Base-by-base conservation (phyloP, 371 early-diverging fungal species). In the Chytridiales sp. region DNA sequence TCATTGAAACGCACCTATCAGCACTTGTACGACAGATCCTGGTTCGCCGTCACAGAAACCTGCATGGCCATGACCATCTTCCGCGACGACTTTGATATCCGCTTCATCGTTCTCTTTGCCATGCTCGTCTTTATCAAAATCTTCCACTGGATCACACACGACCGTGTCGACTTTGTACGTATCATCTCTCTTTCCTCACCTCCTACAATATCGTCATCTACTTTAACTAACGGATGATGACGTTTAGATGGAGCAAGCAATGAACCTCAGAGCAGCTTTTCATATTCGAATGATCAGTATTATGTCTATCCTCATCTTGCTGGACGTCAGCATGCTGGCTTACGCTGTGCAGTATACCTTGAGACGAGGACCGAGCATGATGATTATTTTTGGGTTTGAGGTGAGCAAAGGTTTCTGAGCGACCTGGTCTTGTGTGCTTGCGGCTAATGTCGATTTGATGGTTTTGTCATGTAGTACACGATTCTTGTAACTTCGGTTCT, bases 361-460 rank as follows among this genome's bases (percentile, higher is more conserved):
- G 26, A 56, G 63, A 3, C 72, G 78, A 42, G 92, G 89, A 6
- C 84, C 93, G 0, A 85, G 82, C 40, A 93, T 94, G 90, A 88
- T 96, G 88, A 86, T 95, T 31, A 87, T 94, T 70, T 95, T 96
- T 85, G 94, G 91, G 5, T 97, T 96, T 63, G 98, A 94, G 84
- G 93, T 90, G 74, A 35, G 63, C 54, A 31, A 3, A 21, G n/a
- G 8, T 24, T 22, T 27, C n/a, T 52, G 31, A 19, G 6, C 15
- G 26, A 1, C 36, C 15, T 47, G n/a, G 11, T 32, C 29, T 13
- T 41, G 6, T 29, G 21, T 24, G 44, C 44, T 19, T 48, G n/a
- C n/a, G n/a, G n/a, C n/a, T n/a, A n/a, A n/a, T n/a, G n/a, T n/a
- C n/a, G n/a, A n/a, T n/a, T n/a, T n/a, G 27, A 13, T 53, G 15